These are phyloP conservation scores for Petunia hybrid DNA, from an alignment of 305 asterid genomes.

Conservation along the genomic window DNA sequence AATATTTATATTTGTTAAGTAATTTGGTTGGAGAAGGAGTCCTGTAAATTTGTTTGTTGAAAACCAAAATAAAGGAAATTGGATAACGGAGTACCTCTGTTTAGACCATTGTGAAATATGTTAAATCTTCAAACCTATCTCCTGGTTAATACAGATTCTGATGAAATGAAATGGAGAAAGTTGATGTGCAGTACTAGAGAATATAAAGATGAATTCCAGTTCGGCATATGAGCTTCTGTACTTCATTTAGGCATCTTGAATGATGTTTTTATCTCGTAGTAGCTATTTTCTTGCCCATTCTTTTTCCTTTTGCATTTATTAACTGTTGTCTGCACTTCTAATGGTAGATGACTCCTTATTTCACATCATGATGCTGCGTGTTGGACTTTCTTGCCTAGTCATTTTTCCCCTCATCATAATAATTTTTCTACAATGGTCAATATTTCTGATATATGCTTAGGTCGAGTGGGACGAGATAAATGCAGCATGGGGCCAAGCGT, in stretches of 20 bases:
- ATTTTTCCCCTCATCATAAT: not conserved
- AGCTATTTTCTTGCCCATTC: not conserved
- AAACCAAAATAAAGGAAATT: constrained; percentile 4
- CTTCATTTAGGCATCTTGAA: constrained; percentile 18
- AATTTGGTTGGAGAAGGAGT: constrained; percentile 22
- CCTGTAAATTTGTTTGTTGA: constrained; percentile 1
- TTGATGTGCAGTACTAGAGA: constrained; percentile 16
- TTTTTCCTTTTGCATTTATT: not conserved
- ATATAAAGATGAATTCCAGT: constrained; percentile 7
- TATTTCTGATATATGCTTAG: constrained; percentile 46
- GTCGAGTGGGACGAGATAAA: constrained; percentile 99
- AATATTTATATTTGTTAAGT: not conserved
- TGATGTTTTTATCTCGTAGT: not conserved
- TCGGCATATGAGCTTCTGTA: not conserved
- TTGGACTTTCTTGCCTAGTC: not conserved
- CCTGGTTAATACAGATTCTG: constrained; percentile 1
- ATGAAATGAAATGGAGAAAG: constrained; percentile 10
- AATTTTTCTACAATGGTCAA: not conserved
- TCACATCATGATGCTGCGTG: constrained; percentile 26
- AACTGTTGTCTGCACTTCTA: constrained; percentile 1
- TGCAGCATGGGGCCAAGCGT: constrained; percentile 99
- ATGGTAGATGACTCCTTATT: constrained; percentile 15
- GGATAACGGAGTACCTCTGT: constrained; percentile 19
- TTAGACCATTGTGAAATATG: constrained; percentile 23
- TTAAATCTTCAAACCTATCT: constrained; percentile 7